phyloP scores from a whole-genome alignment of 1,284 basidiomycete species.

The Thecaphora thlaspeos region DNA sequence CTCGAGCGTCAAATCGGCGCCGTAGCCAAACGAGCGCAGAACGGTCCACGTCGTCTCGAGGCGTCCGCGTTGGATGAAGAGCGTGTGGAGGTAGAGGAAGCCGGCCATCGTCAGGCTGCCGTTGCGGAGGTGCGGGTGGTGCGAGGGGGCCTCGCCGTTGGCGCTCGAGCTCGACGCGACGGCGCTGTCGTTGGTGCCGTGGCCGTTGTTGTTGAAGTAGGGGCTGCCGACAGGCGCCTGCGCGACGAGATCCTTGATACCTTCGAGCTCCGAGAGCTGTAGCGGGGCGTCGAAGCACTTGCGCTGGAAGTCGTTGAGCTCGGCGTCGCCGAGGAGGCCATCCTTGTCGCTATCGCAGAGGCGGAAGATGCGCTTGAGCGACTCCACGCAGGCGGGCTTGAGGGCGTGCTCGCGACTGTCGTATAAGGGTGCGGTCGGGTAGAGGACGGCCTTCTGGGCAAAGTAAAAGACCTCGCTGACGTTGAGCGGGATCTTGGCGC shows the following conservation, averaged over 20 bases:
- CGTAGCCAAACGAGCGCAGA: conserved; percentile 90
- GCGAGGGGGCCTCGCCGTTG: conserved; percentile 21
- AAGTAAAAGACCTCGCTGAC: conserved; percentile 99
- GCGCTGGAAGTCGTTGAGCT: conserved; percentile 94
- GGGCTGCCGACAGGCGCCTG: conserved; percentile 30
- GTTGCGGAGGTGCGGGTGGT: conserved; percentile 59
- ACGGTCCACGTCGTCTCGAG: conserved; percentile 99
- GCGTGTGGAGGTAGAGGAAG: conserved; percentile 91
- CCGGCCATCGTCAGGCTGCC: conserved; percentile 81
- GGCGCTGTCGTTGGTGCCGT: conserved; percentile 34
- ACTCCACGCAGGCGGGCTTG: conserved; percentile 86
- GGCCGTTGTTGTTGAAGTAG: conserved; percentile 15
- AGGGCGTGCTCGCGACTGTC: conserved; percentile 82
- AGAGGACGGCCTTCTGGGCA: conserved; percentile 95
- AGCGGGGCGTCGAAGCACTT: conserved; percentile 93
- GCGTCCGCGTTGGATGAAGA: conserved; percentile 92
- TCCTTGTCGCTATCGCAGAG: conserved; percentile 94
- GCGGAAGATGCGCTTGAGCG: conserved; percentile 89
- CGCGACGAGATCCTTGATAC: conserved; percentile 57
- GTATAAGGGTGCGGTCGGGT: conserved; percentile 94
- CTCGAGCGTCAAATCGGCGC: conserved; percentile 78
- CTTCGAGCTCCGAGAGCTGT: conserved; percentile 84
- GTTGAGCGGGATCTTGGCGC: conserved; percentile 74
- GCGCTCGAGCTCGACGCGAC: conserved; percentile 30
- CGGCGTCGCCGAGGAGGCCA: conserved; percentile 80